Evolutionary conservation across 2,329 filamentous ascomycete genomes (phyloP).

Genomic region (Cercospora berteroae): DNA sequence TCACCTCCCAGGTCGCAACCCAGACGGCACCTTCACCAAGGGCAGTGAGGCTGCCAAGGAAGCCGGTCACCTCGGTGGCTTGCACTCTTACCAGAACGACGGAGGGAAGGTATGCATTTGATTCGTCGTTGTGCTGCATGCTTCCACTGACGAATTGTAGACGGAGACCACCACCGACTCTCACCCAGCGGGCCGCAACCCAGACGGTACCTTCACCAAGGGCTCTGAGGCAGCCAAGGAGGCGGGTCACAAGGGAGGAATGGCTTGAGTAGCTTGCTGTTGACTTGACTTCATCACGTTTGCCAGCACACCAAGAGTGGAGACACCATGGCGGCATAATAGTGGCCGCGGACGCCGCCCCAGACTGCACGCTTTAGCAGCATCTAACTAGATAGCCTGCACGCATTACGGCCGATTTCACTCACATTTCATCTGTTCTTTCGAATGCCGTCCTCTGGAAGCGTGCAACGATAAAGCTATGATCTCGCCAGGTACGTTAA

Average conservation of each 20-base stretch:
- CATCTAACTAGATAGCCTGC: background rate
- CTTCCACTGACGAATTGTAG: background rate
- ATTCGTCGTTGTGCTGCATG: background rate
- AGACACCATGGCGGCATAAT: background rate
- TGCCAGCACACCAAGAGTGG: background rate
- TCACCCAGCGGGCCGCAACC: constrained; percentile 30
- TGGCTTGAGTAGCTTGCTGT: constrained; percentile 3
- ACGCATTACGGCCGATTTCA: background rate
- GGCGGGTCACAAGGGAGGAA: constrained; percentile 28
- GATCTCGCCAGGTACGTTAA: background rate
- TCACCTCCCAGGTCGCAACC: constrained; percentile 29
- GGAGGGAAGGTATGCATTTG: background rate
- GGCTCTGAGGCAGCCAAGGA: constrained; percentile 33
- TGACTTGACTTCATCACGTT: background rate
- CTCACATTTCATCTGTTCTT: background rate
- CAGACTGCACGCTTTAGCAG: background rate
- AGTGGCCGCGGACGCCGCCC: background rate
- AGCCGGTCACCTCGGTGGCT: constrained; percentile 27
- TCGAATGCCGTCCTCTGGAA: background rate
- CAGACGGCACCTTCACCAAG: constrained; percentile 27
- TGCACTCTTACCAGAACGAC: constrained; percentile 18
- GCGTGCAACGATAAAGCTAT: background rate
- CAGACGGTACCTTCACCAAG: constrained; percentile 32
- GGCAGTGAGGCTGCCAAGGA: constrained; percentile 27
- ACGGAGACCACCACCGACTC: background rate